These are phyloP conservation scores for Phaeotremella fagi DNA, from an alignment of 768 basidiomycete species.

Conservation along the genomic window DNA sequence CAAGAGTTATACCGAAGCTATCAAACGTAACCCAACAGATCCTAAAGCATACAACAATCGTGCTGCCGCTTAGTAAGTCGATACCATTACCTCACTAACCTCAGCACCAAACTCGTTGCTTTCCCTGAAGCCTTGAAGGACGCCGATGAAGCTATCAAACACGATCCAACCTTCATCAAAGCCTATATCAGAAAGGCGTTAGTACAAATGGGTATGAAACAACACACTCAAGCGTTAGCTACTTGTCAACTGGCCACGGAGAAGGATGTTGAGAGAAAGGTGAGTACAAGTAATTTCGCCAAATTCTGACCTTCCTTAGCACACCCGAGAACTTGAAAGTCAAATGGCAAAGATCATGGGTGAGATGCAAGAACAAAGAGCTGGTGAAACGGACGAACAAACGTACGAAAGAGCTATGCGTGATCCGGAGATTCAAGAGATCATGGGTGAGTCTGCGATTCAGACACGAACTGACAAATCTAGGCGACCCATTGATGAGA, in stretches of 20 bases:
- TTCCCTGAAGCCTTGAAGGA: slow-evolving; percentile 95
- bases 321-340: slow-evolving; percentile 73
- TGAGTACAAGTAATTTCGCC: slow-evolving; percentile 10
- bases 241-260: slow-evolving; percentile 72
- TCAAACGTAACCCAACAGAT: slow-evolving; percentile 89
- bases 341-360: slow-evolving; percentile 75
- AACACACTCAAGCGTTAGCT: slow-evolving; percentile 79
- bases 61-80: slow-evolving; percentile 70
- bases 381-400: slow-evolving; percentile 84
- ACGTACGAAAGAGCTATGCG: slow-evolving; percentile 90
- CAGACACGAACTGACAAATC: slow-evolving; percentile 1
- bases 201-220: slow-evolving; percentile 83
- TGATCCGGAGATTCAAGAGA: slow-evolving; percentile 77
- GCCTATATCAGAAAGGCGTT: slow-evolving; percentile 90
- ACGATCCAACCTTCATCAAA: slow-evolving; percentile 87
- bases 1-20: slow-evolving; percentile 87
- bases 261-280: slow-evolving; percentile 70
- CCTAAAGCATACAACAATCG: slow-evolving; percentile 95
- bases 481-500: slow-evolving; percentile 79
- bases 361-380: slow-evolving; percentile 71
- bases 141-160: slow-evolving; percentile 83
- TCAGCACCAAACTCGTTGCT: slow-evolving; percentile 75
- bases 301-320: slow-evolving; percentile 40
- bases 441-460: slow-evolving; percentile 35
- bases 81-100: too few species aligned